phyloP scores from a whole-genome alignment of 2,329 filamentous ascomycete genomes.

The Talaromyces sp. region DNA sequence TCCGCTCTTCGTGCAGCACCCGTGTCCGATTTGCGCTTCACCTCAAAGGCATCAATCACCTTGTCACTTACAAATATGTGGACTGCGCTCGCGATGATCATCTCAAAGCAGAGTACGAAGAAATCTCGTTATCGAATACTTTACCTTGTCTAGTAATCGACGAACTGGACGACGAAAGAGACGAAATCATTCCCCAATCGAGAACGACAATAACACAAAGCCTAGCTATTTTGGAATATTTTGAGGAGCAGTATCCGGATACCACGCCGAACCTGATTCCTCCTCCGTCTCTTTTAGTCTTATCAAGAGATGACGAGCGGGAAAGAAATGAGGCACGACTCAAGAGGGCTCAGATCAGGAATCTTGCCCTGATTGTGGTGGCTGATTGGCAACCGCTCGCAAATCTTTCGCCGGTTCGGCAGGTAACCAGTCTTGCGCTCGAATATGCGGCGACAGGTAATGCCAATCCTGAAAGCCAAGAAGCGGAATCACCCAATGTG shows the following conservation, averaged over 20 bases:
- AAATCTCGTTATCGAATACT: background rate
- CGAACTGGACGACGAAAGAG: background rate
- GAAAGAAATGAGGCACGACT: background rate
- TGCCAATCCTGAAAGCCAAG: background rate
- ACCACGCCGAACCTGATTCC: background rate
- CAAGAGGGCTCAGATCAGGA: background rate
- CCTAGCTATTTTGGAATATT: background rate
- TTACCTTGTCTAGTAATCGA: background rate
- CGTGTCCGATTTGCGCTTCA: background rate
- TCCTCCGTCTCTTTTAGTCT: background rate
- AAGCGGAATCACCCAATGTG: background rate
- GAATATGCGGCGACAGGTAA: background rate
- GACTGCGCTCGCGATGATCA: background rate
- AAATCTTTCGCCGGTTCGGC: background rate
- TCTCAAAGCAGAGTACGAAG: background rate
- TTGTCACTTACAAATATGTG: background rate
- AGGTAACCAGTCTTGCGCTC: background rate
- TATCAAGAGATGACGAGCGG: background rate
- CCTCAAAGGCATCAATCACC: background rate
- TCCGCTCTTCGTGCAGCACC: conserved; percentile 2
- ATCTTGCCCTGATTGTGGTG: background rate
- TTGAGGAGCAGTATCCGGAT: background rate
- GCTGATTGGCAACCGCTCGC: background rate
- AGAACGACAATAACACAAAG: background rate
- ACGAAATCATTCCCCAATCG: background rate